Evolutionary conservation across 2,329 filamentous ascomycete species (phyloP), one percentile per base, ranked within the genome.

Genomic region (Epichloe baconii): DNA sequence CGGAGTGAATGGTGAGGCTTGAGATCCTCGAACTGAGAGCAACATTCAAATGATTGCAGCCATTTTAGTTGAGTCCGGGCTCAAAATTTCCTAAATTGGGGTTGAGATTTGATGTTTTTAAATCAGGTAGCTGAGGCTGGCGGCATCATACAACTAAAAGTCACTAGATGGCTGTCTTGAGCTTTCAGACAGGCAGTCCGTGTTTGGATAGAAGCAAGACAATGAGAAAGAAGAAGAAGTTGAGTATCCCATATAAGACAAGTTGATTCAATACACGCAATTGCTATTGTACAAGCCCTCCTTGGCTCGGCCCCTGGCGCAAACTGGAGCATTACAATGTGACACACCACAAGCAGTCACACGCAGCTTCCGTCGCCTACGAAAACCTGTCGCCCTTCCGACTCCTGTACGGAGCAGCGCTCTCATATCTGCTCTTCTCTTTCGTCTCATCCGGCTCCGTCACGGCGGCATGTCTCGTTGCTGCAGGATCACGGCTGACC

Each of bases 341-440:
- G 8, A 34, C 37, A 19, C 2, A 15, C 15, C 23, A 14, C 11
- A 26, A n/a, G 34, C 44, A 48, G 6, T 48, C 14, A 38, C 26
- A 42, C 38, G 26, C 15, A 42, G 23, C n/a, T 19, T 45, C 4
- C 52, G 17, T 21, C 6, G 31, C 35, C 40, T 65, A 79, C 41
- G 86, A 78, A 62, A 98, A 94, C 36, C 93, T 78, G 71, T 97
- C 90, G 3, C 93, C 93, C 66, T 88, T 94, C 54, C 75, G 79
- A 68, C 84, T 85, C 59, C 79, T 73, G 68, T 84, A 97, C 51
- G 89, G 85, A 58, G 79, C 75, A 49, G 73, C 74, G 35, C 86
- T 83, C 71, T 97, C 90, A 68, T 94, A 97, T 71, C 95, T 95
- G 66, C 88, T 86, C 75, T 88, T 94, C 67, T 90, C 86, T 37